Evolutionary conservation across 129 eudicot genomes (phyloP).

Genomic region (sunflower (Helianthus annuus)): DNA sequence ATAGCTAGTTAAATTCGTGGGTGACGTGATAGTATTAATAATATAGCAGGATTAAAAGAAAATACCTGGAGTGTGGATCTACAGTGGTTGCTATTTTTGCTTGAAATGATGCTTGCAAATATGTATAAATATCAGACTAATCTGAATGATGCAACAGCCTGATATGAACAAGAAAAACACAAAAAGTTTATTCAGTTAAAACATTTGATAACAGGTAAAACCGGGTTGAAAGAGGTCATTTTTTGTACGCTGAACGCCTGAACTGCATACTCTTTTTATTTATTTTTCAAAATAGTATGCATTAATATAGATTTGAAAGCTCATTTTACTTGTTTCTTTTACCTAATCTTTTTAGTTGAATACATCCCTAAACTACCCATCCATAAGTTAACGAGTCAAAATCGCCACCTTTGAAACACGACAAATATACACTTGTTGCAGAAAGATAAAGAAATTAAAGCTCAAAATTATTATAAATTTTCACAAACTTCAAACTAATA

Average conservation of each 20-base stretch:
- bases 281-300: background rate
- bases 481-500: too few relatives aligned
- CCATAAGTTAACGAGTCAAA: too few relatives aligned
- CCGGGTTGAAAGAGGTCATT: background rate
- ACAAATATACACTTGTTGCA: too few relatives aligned
- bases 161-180: conserved; percentile 27
- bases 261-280: background rate
- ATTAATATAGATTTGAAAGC: too few relatives aligned
- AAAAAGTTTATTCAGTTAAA: background rate
- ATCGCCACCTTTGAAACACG: too few relatives aligned
- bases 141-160: conserved; percentile 89
- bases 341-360: too few relatives aligned
- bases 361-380: too few relatives aligned
- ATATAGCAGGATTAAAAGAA: background rate
- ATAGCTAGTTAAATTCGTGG: background rate
- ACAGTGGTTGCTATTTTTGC: conserved; percentile 4
- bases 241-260: background rate
- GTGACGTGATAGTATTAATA: background rate
- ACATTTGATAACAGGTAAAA: conserved; percentile 1
- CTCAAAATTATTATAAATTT: too few relatives aligned
- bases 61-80: conserved; percentile 21
- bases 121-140: conserved; percentile 35
- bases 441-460: too few relatives aligned
- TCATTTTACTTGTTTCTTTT: too few relatives aligned
- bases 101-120: conserved; percentile 7